Conservation (phyloP, 2,329 filamentous ascomycete genomes). For the Colletotrichum sp. region DNA sequence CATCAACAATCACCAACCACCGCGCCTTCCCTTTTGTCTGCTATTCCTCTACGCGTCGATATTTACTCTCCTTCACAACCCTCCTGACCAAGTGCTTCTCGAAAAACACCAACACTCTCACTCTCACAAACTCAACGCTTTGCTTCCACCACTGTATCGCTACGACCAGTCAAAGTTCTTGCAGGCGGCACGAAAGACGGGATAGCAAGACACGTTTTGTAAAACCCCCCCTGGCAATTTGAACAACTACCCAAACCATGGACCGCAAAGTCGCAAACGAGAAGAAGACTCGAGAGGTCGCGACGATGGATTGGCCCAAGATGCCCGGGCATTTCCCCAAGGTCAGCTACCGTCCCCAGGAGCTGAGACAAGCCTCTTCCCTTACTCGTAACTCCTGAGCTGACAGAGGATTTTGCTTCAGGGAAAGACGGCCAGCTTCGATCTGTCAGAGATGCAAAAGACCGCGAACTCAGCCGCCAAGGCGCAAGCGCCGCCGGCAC, state of each 20-base stretch:
- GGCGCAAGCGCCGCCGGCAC: background rate
- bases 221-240: background rate
- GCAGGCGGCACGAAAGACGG: background rate
- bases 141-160: background rate
- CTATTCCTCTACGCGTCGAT: fast-evolving
- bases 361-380: background rate
- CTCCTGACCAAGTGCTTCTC: too few relatives aligned
- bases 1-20: background rate
- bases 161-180: background rate
- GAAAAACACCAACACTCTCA: too few relatives aligned
- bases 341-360: background rate
- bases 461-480: background rate
- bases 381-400: background rate
- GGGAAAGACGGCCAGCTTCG: background rate
- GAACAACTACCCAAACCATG: background rate
- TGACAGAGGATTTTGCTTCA: background rate
- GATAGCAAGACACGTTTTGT: background rate
- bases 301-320: background rate
- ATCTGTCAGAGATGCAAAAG: background rate
- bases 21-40: background rate
- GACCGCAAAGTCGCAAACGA: background rate
- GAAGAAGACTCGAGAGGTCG: background rate
- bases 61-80: background rate
- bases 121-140: background rate
- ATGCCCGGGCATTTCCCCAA: background rate